Base-by-base conservation (phyloP, 768 basidiomycete species). In the Psilocybe azurescens region DNA sequence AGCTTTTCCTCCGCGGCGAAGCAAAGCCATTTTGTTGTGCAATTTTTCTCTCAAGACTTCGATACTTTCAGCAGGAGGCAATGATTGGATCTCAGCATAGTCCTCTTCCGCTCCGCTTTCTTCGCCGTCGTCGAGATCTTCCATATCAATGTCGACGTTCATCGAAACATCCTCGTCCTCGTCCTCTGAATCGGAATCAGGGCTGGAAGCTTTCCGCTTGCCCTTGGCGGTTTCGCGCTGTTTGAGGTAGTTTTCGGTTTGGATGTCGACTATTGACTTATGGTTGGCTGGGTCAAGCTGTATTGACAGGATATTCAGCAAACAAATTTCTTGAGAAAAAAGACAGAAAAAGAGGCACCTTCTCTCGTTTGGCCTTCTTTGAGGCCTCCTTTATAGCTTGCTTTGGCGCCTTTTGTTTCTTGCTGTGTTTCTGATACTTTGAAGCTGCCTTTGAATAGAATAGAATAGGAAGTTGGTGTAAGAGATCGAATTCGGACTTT, bases 201-300 rank as follows among this genome's bases (percentile, higher is more conserved):
- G 65, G 16, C 67, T 68, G 1, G 69, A 60, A 29, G 80, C 77
- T 69, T 83, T 86, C 62, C 80, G 80, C 72, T 88, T 87, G 55
- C 83, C 81, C 68, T 76, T 78, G 58, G 70, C 58, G 20, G 69
- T 68, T 20, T 60, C 58, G 14, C 46, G 62, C 28, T 70, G 63
- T 46, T 70, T 69, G 48, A 63, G 68, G n/a, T 68, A 63, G 2
- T 78, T 78, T 69, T 89, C 89, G 59, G 83, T 82, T 71, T 92
- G 88, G 33, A 94, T 80, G 61, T 97, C 93, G 29, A 93, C 72
- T 18, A 83, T 76, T 7, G 81, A 81, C 72, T 93, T 93, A 70
- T 95, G 83, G 76, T 97, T 95, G 5, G 88, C 89, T 1, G 97
- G 97, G 74, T 99, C 95, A 67, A 97, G 91, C 95, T 99, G 61